Base-by-base conservation (phyloP, 768 basidiomycete species). In the Tricholoma furcatifolium region DNA sequence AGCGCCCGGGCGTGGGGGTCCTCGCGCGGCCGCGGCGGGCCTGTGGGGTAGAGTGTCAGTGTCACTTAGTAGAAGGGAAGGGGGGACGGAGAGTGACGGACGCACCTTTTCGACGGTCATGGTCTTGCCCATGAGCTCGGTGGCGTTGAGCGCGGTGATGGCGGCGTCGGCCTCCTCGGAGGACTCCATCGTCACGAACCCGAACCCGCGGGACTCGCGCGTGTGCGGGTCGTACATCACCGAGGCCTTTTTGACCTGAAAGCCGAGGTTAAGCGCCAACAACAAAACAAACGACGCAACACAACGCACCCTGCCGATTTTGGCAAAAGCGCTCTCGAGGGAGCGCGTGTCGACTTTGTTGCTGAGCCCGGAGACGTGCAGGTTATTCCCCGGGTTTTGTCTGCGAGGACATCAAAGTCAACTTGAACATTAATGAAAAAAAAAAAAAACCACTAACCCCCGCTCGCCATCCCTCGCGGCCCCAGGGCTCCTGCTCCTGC, bases 51-150 rank as follows among this genome's bases (percentile, higher is more conserved):
- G 8, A 45, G 8, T 36, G 45, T 17, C 23, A 6, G 47, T 6
- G 24, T 6, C 4, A 41, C 20, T 17, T 4, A 8, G 24, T 43
- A 32, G 18, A 45, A 3, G 24, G 8, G 6, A 51, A 24, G 10
- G 0, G 8, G 7, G 20, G 41, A 64, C 65, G 31, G 46, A n/a
- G n/a, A n/a, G n/a, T n/a, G n/a, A n/a, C n/a, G n/a, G n/a, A n/a
- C n/a, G n/a, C n/a, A 90, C 92, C 78, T 88, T 94, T 74, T 94
- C 91, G n/a, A 99, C 89, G 53, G 79, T 89, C 50, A 93, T 79
- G 27, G 80, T 75, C 74, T 93, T 95, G 49, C 96, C 97, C 78
- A 88, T 84, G 40, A 98, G 68, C 36, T 93, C 92, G 43, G 89
- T 87, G 20, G 80, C 80, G 66, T 93, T 90, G 50, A 98, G 74